Conservation (phyloP, 1,284 basidiomycete genomes). For the Sanghuangporus baumii region DNA sequence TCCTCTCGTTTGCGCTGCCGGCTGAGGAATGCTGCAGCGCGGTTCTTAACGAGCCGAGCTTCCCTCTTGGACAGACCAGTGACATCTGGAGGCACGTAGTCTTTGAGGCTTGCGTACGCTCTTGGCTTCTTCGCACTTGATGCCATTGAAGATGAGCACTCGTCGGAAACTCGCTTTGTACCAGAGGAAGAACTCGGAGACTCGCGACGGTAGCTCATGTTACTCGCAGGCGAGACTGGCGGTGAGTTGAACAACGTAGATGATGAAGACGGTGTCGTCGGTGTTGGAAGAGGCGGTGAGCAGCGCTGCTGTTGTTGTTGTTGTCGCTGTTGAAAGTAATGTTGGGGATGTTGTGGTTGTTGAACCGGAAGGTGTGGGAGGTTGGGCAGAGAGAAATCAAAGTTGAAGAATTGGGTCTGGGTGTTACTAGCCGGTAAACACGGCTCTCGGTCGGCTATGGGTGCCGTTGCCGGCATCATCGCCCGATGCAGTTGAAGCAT, state of each 20-base stretch:
- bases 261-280: background rate
- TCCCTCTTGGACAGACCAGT: constrained; percentile 84
- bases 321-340: background rate
- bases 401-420: constrained; percentile 11
- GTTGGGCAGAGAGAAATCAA: constrained; percentile 9
- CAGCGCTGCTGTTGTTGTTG: background rate
- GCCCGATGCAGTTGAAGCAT: constrained; percentile 7
- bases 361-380: background rate
- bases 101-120: constrained; percentile 66
- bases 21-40: constrained; percentile 85
- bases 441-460: constrained; percentile 39
- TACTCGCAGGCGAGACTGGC: background rate
- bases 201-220: background rate
- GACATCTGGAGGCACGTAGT: constrained; percentile 85
- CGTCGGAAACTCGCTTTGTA: background rate
- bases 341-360: background rate
- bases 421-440: constrained; percentile 19
- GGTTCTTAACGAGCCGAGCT: constrained; percentile 86
- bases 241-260: background rate
- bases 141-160: background rate
- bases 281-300: constrained; percentile 1
- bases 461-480: background rate
- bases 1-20: constrained; percentile 89
- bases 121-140: constrained; percentile 40
- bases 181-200: background rate